Conservation (phyloP, 768 basidiomycete genomes). For the Chalciporus sphaerocephalus region DNA sequence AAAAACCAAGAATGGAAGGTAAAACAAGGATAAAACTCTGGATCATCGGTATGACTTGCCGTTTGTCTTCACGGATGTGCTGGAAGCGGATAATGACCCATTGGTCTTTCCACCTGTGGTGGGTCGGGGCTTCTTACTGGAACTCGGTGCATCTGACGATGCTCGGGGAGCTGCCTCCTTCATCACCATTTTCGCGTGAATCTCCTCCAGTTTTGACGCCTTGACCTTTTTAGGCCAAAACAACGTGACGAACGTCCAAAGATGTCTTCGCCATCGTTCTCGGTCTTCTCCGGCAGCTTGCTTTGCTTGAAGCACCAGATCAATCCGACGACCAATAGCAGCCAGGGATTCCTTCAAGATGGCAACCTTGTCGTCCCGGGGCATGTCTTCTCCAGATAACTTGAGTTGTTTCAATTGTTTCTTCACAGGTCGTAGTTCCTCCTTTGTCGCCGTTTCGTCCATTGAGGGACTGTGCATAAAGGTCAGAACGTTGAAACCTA, state of each 20-base stretch:
- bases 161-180: slow-evolving; percentile 69
- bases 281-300: slow-evolving; percentile 75
- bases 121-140: slow-evolving; percentile 58
- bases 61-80: slow-evolving; percentile 47
- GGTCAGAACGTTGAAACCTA: slow-evolving; percentile 1
- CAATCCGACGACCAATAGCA: slow-evolving; percentile 90
- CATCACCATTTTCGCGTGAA: slow-evolving; percentile 94
- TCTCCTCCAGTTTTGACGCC: slow-evolving; percentile 88
- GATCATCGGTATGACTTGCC: slow-evolving; percentile 59
- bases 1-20: slow-evolving; percentile 19
- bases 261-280: slow-evolving; percentile 85
- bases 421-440: slow-evolving; percentile 94
- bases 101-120: slow-evolving; percentile 49
- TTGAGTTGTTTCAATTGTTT: slow-evolving; percentile 98
- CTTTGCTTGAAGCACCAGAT: slow-evolving; percentile 72
- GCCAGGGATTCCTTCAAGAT: slow-evolving; percentile 94
- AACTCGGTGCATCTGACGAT: slow-evolving; percentile 42
- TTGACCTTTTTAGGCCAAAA: slow-evolving; percentile 99
- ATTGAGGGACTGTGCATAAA: slow-evolving; percentile 70
- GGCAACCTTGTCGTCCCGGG: slow-evolving; percentile 92
- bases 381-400: slow-evolving; percentile 87
- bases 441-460: slow-evolving; percentile 91
- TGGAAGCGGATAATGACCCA: slow-evolving; percentile 43
- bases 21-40: slow-evolving; percentile 5
- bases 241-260: slow-evolving; percentile 98